Base-by-base conservation (phyloP, 2,329 filamentous ascomycete genomes). In the Neofusicoccum parvum region DNA sequence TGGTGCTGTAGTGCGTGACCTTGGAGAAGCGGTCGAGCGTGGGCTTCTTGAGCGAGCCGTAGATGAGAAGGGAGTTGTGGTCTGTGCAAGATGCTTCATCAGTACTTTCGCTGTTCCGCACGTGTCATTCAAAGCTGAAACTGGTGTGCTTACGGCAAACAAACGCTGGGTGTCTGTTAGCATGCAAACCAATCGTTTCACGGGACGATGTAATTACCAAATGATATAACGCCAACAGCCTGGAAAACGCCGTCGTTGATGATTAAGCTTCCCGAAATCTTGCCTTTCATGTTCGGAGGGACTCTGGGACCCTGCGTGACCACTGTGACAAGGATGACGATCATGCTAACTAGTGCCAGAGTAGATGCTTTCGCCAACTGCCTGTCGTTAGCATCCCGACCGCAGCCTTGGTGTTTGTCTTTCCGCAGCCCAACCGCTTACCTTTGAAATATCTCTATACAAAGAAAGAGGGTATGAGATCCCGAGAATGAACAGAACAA, bases 391-490 rank as follows among this genome's bases (percentile, higher is more conserved):
- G 23, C 50, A 32, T 17, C 32, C 32, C 27, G 15, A 14, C 43
- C 41, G 6, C 49, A 62, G 64, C 14, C 14, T 4, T 14, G 39
- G 5, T 4, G n/a, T 34, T 37, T 46, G 14, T 17, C 27, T 15
- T 32, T 32, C 27, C 27, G 27, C 27, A 32, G 27, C 6, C 27
- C 27, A 32, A 32, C 27, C 1, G 27, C 83, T 74, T 79, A 94
- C 92, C 89, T 98, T 98, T 65, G 95, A 90, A 80, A 99, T 99
- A 78, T 99, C 95, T 72, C 95, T 86, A 81, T 99, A 99, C 64
- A 99, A 81, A 62, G 93, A 96, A 74, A 99, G 80, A 5, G 95
- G 95, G 75, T 91, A 98, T 65, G 94, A 97, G 68, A 98, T 84
- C 41, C 90, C 90, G 73, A 97, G 76, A 58, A 93, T 88, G 75